A percentile compares a stretch with the other conserved stretches of the same genome.
These are phyloP conservation scores for Myxozyma neotropica DNA, from an alignment of 805 yeast genomes.

Conservation along the genomic window DNA sequence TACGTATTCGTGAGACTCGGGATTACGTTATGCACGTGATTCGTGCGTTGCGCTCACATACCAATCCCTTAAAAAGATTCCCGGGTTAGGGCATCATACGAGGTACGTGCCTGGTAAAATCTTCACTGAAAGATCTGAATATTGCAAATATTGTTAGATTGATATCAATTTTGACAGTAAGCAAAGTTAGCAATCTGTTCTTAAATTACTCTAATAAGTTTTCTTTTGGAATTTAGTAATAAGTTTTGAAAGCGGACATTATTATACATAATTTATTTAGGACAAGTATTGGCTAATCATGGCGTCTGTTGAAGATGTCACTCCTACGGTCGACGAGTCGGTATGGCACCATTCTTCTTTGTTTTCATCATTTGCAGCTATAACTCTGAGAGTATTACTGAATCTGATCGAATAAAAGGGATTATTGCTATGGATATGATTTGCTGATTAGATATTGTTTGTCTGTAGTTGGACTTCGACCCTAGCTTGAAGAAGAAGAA, in stretches of 20 bases:
- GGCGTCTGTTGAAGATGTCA: constrained; percentile 29
- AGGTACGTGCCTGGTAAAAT: background rate
- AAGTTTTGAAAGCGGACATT: too few relatives aligned
- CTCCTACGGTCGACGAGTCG: constrained; percentile 28
- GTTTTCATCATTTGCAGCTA: background rate
- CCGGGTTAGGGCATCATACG: too few relatives aligned
- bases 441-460: background rate
- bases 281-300: background rate
- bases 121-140: background rate
- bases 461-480: constrained; percentile 36
- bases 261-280: too few relatives aligned
- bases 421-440: background rate
- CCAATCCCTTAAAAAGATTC: too few relatives aligned
- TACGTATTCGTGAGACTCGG: too few relatives aligned
- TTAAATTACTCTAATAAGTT: too few relatives aligned
- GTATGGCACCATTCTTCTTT: constrained; percentile 15
- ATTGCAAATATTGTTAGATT: background rate
- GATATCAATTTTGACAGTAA: background rate
- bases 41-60: too few relatives aligned
- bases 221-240: too few relatives aligned
- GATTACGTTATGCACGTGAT: too few relatives aligned
- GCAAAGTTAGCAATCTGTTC: background rate
- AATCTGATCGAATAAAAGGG: too few relatives aligned
- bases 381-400: too few relatives aligned
- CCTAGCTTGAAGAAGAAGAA: constrained; percentile 42